Evolutionary conservation across 257 asterid genomes (phyloP).

Genomic region (Eucommia ulmoides): DNA sequence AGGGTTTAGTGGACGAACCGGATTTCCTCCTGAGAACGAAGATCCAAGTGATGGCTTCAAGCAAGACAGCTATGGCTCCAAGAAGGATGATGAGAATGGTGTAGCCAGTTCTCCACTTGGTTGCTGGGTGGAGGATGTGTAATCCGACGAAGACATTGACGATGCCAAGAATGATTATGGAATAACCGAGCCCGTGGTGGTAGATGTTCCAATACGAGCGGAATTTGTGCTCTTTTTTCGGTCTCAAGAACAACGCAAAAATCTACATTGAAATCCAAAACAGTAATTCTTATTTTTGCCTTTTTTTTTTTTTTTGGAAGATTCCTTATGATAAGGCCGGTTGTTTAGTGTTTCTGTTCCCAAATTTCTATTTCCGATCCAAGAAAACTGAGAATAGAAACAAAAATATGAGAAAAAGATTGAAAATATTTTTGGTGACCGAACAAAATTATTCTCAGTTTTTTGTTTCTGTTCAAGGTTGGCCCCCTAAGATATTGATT

Average conservation of each 20-base stretch:
- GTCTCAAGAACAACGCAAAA: conserved; percentile 44
- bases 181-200: conserved; percentile 18
- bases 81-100: conserved; percentile 24
- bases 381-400: not conserved
- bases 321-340: not conserved
- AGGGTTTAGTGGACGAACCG: conserved; percentile 25
- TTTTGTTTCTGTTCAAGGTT: no score
- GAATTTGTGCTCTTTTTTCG: conserved; percentile 65
- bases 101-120: conserved; percentile 56
- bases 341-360: not conserved
- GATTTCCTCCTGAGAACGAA: conserved; percentile 18
- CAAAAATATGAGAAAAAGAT: not conserved
- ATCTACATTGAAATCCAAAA: conserved; percentile 16
- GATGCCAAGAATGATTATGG: conserved; percentile 46
- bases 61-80: not conserved
- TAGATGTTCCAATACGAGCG: conserved; percentile 9
- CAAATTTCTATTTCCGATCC: not conserved
- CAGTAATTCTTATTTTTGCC: no score
- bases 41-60: conserved; percentile 67
- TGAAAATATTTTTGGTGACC: no score
- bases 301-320: no score
- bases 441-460: no score
- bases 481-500: no score
- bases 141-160: conserved; percentile 76
- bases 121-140: conserved; percentile 41